Conservation (phyloP, 495 filamentous ascomycete genomes). For the Melanomma pulvis-pyrius region DNA sequence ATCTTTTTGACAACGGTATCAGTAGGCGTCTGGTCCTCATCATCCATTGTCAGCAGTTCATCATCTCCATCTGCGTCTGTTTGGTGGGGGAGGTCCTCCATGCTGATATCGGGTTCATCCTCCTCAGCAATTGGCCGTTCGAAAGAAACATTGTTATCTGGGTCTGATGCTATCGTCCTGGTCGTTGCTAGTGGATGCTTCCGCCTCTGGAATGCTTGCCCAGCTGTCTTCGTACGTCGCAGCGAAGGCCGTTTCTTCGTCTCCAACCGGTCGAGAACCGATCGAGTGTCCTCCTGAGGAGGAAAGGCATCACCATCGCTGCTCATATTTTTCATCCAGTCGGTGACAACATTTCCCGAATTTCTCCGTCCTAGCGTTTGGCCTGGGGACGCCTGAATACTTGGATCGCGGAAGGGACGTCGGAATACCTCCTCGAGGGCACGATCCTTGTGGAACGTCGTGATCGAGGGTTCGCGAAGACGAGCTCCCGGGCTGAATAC, state of each 20-base stretch:
- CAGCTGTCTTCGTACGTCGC: conserved; percentile 38
- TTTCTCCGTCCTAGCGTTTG: conserved; percentile 59
- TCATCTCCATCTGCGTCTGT: conserved; percentile 87
- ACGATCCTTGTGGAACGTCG: conserved; percentile 83
- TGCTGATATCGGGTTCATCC: conserved; percentile 43
- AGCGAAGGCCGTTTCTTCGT: conserved; percentile 45
- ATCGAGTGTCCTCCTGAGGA: conserved; percentile 63
- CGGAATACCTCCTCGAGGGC: conserved; percentile 93
- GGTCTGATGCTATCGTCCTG: conserved; percentile 61
- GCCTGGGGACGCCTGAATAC: conserved; percentile 51
- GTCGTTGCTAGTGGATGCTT: conserved; percentile 57
- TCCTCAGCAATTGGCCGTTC: conserved; percentile 33
- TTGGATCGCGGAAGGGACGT: conserved; percentile 55
- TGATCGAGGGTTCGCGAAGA: conserved; percentile 77
- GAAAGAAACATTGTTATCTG: conserved; percentile 51
- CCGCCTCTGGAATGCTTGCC: conserved; percentile 24
- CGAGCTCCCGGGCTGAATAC: conserved; percentile 69
- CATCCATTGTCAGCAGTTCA: conserved; percentile 80
- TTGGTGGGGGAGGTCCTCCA: conserved; percentile 54
- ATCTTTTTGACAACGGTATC: conserved; percentile 39
- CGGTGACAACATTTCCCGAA: conserved; percentile 73
- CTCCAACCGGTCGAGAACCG: conserved; percentile 62
- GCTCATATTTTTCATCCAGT: conserved; percentile 80
- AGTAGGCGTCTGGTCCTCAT: conserved; percentile 49
- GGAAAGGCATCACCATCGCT: conserved; percentile 65